phyloP scores from a whole-genome alignment of 139 green algal species.

The Penium margaritaceum region DNA sequence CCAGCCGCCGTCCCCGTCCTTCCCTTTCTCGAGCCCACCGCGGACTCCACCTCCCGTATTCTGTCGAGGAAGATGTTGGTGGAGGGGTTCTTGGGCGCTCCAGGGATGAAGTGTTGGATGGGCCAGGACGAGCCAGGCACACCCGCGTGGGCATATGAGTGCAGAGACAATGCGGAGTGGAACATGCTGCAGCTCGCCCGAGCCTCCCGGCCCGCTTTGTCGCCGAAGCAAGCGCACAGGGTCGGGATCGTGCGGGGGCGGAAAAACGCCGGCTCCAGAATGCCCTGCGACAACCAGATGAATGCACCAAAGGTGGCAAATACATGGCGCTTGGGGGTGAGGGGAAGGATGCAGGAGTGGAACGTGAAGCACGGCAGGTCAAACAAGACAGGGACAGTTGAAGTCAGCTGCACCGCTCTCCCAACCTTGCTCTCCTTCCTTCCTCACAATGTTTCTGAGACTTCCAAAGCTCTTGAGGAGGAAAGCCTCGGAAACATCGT shows the following conservation, averaged over 20 bases:
- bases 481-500: no score
- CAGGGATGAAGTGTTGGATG: neutral
- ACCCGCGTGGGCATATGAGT: neutral
- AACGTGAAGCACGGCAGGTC: no score
- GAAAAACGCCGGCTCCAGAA: conserved; percentile 37
- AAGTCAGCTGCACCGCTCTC: no score
- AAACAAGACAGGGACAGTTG: no score
- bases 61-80: conserved; percentile 28
- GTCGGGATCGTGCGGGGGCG: neutral
- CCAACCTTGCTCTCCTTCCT: no score
- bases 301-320: no score
- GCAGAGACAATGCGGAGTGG: neutral
- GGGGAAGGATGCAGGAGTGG: neutral
- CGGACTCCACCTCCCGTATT: conserved; percentile 43
- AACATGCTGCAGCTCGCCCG: neutral
- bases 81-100: neutral
- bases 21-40: conserved; percentile 30
- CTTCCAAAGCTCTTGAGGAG: no score
- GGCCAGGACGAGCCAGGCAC: neutral
- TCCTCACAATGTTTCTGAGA: no score
- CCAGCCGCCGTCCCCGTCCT: conserved; percentile 48
- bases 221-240: conserved; percentile 21
- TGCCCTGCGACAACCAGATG: conserved; percentile 32
- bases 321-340: neutral
- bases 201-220: conserved; percentile 8